Conservation (phyloP, 768 basidiomycete species). For the Leccinum sublutescens region DNA sequence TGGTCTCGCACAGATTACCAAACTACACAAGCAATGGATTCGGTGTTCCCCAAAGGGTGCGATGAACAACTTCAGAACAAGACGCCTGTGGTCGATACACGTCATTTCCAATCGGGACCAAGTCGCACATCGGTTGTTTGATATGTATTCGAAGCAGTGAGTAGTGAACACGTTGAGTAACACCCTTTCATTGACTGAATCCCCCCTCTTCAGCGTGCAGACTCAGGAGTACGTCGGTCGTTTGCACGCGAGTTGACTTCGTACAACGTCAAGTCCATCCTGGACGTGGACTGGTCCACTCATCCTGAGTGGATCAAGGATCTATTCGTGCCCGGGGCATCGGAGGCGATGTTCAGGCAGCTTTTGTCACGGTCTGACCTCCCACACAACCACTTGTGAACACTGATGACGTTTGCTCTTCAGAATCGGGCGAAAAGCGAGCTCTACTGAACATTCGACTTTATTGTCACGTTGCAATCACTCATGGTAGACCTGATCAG, state of each 20-base stretch:
- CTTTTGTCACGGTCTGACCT: conserved; percentile 26
- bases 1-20: conserved; percentile 54
- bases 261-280: conserved; percentile 42
- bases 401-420: conserved; percentile 28
- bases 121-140: conserved; percentile 63
- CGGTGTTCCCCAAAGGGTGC: conserved; percentile 54
- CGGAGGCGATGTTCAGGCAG: conserved; percentile 19
- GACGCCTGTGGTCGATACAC: conserved; percentile 51
- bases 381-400: conserved; percentile 17
- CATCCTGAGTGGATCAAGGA: conserved; percentile 32
- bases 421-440: conserved; percentile 56
- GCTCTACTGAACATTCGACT: conserved; percentile 49
- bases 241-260: conserved; percentile 40
- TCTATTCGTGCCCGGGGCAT: conserved; percentile 30
- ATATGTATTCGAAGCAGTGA: conserved; percentile 67
- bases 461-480: conserved; percentile 29
- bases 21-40: conserved; percentile 61
- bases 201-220: conserved; percentile 36
- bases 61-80: too few species aligned
- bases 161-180: conserved; percentile 38
- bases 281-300: conserved; percentile 40
- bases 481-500: conserved; percentile 32
- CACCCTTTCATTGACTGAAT: not conserved
- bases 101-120: conserved; percentile 69
- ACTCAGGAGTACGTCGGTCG: conserved; percentile 48